phyloP scores from a whole-genome alignment of 768 basidiomycete species.

The Leccinum imitatum region DNA sequence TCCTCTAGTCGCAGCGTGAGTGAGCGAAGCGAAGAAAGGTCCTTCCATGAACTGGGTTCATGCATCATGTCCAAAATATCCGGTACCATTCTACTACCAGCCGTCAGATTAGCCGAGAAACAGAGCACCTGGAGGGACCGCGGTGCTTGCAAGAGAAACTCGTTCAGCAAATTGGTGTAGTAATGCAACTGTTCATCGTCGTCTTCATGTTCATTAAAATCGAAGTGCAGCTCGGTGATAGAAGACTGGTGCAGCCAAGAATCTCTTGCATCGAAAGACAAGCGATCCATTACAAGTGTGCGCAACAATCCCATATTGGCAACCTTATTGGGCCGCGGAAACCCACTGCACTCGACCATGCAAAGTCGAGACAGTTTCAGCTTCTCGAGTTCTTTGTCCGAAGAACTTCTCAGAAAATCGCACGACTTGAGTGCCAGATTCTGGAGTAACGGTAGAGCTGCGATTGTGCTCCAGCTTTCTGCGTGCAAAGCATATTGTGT shows the following conservation, averaged over 20 bases:
- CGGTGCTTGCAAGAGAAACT: neutral
- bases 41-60: neutral
- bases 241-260: neutral
- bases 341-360: neutral
- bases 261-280: neutral
- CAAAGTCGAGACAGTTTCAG: neutral
- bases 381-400: neutral
- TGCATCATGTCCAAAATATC: neutral
- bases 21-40: neutral
- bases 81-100: neutral
- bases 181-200: neutral
- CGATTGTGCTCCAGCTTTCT: slow-evolving; percentile 17
- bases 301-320: neutral
- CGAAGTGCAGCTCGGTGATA: neutral
- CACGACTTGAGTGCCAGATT: slow-evolving; percentile 11
- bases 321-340: neutral
- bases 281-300: neutral
- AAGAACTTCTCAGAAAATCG: neutral
- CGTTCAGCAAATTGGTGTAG: neutral
- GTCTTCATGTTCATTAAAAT: neutral
- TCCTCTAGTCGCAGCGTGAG: neutral
- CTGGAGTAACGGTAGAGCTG: slow-evolving; percentile 15
- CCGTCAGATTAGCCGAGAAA: neutral
- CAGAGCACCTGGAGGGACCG: neutral
- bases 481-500: slow-evolving; percentile 5